Base-by-base conservation (phyloP, 2,329 filamentous ascomycete species). In the Pleurostoma richardsiae region DNA sequence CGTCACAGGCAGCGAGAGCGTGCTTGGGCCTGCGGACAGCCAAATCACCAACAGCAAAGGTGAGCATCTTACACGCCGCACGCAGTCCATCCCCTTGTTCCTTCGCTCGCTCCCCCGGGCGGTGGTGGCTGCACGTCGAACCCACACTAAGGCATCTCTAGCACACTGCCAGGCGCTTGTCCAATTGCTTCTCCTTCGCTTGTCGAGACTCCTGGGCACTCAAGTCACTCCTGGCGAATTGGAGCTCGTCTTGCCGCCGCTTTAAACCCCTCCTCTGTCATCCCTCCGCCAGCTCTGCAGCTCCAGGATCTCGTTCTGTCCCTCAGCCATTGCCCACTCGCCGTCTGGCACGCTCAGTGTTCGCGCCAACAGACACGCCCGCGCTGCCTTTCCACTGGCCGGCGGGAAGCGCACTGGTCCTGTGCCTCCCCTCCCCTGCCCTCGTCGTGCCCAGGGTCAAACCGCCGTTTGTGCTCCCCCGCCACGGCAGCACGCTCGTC, bases 111-210 rank as follows among this genome's bases (percentile, higher is more conserved):
- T 10, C 29, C 29, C 39, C 10, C 44, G 29, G 29, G 39, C 30
- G 39, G 40, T 42, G 39, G 40, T 43, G 45, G 49, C 49, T 51
- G 49, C 36, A 49, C 47, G 38, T 49, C 38, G 36, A 47, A 47
- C 49, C 47, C 41, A 47, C 49, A 49, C 49, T 51, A 51, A 51
- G 49, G 49, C 49, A 49, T 45, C 49, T 40, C 43, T 40, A 49
- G 49, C 49, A 51, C 47, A 45, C 40, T 38, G 42, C 41, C 45
- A 48, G 46, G 31, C 44, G 28, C 41, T 39, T 30, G 39, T 39
- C 49, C 49, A 51, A 49, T 51, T 29, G 49, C 44, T 46, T 28
- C n/a, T 30, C 33, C 31, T 30, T 44, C 29, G 19, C 41, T 27
- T 10, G 19, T 29, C 38, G 29, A 45, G 36, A 40, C 30, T 29